These are phyloP conservation scores for Coemansia javaensis DNA, from an alignment of 192 early-diverging fungal genomes.

Conservation along the genomic window DNA sequence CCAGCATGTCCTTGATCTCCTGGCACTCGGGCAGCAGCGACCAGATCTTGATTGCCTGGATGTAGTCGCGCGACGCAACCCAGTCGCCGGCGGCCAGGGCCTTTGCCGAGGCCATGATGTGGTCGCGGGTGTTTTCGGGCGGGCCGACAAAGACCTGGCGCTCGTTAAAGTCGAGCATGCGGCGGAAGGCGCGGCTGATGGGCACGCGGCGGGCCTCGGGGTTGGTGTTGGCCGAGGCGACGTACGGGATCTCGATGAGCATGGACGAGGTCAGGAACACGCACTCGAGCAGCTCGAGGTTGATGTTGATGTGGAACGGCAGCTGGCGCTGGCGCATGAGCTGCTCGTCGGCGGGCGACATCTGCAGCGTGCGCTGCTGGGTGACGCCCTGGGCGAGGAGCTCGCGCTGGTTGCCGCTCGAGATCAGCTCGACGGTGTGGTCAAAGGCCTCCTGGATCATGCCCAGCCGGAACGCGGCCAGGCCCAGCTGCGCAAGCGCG, in stretches of 20 bases:
- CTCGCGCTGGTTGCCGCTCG: conserved; percentile 83
- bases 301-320: conserved; percentile 99
- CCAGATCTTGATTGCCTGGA: conserved; percentile 95
- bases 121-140: conserved; percentile 97
- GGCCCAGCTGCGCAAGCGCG: conserved; percentile 90
- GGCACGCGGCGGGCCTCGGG: conserved; percentile 63
- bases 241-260: conserved; percentile 96
- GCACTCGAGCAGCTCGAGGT: conserved; percentile 96
- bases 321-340: conserved; percentile 92
- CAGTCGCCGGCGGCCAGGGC: conserved; percentile 90
- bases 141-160: conserved; percentile 95
- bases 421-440: conserved; percentile 83
- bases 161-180: conserved; percentile 92
- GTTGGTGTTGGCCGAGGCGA: conserved; percentile 69
- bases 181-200: conserved; percentile 87
- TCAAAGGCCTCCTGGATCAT: conserved; percentile 84
- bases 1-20: conserved; percentile 89
- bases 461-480: conserved; percentile 94
- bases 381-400: conserved; percentile 85
- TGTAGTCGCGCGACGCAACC: conserved; percentile 77
- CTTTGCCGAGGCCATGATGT: conserved; percentile 96
- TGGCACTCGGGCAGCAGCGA: conserved; percentile 72
- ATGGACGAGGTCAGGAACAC: conserved; percentile 93
- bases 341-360: conserved; percentile 86
- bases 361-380: conserved; percentile 71